Base-by-base conservation (phyloP, 257 asterid genomes). In the Prunella vulgaris region DNA sequence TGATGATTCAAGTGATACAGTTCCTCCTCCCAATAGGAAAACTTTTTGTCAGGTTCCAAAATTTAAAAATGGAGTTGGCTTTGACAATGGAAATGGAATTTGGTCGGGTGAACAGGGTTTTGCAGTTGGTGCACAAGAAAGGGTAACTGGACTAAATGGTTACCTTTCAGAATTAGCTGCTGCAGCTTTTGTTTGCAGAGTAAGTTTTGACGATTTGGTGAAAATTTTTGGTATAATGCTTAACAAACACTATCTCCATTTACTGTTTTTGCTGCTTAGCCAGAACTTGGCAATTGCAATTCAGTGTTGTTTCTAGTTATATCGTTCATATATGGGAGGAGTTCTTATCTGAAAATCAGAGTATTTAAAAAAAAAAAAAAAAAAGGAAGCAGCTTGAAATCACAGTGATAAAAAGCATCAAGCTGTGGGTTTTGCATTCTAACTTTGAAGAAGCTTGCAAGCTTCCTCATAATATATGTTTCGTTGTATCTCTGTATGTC, bases 131-230 rank as follows among this genome's bases (percentile, higher is more conserved):
- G 95, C 92, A 73, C 95, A 83, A 74, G 97, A 92, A 83, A 87
- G 89, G 76, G 79, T 80, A 70, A 85, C 95, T 66, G 80, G 90
- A 59, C 84, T 77, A 68, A 81, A 81, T 76, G 93, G 97, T 56
- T 87, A 87, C 80, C 87, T 85, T 66, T 89, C 93, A 5, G 97
- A 92, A 77, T 78, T 92, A 82, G 96, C 96, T 68, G 96, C 97
- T 40, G 97, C 97, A 70, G 93, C 96, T 74, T 91, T 85, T 87
- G 97, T 87, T 72, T 91, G 97, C 88, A 86, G 88, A 78, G 97
- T 91, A 70, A 74, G 90, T 76, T 54, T 70, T 69, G 25, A 58
- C 38, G 17, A 28, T 62, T 67, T 22, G 24, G 37, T 62, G 35
- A 75, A 51, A 6, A 33, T 46, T 51, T 42, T 53, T 15, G 38